Evolutionary conservation across 1,284 basidiomycete genomes (phyloP).

Genomic region (Cryptococcus sp.): DNA sequence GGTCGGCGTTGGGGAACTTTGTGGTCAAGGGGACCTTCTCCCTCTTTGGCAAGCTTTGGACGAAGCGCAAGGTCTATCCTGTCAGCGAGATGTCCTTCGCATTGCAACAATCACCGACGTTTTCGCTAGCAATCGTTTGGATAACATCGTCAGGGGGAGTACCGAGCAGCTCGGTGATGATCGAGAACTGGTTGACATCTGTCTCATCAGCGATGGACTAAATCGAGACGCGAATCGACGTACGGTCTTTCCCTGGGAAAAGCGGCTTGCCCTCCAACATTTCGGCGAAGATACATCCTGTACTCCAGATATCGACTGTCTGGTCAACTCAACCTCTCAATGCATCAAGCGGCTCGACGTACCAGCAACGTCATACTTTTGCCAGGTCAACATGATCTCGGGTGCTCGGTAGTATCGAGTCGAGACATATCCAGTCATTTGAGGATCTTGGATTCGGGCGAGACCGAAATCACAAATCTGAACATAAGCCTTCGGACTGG

Average conservation of each 20-base stretch:
- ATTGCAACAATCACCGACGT: slow-evolving; percentile 56
- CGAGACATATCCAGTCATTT: slow-evolving; percentile 99
- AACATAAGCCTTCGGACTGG: not conserved
- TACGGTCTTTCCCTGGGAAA: slow-evolving; percentile 94
- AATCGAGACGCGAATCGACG: slow-evolving; percentile 27
- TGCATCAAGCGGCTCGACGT: slow-evolving; percentile 16
- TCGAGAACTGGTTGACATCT: slow-evolving; percentile 99
- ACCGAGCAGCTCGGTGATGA: slow-evolving; percentile 96
- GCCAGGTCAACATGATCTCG: slow-evolving; percentile 99
- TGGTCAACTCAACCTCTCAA: slow-evolving; percentile 7
- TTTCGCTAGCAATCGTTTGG: slow-evolving; percentile 96
- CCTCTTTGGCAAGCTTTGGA: slow-evolving; percentile 93
- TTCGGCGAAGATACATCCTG: slow-evolving; percentile 98
- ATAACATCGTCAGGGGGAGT: slow-evolving; percentile 99
- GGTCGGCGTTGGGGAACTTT: slow-evolving; percentile 86
- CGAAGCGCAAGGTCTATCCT: slow-evolving; percentile 92
- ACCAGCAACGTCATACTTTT: slow-evolving; percentile 96
- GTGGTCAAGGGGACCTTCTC: slow-evolving; percentile 91
- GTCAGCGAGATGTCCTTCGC: not conserved
- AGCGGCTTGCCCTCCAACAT: slow-evolving; percentile 99
- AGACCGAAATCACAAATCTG: slow-evolving; percentile 97
- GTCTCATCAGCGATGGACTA: too few relatives aligned
- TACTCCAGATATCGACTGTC: slow-evolving; percentile 93
- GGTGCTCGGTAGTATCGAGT: slow-evolving; percentile 98
- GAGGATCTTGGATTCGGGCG: slow-evolving; percentile 83